phyloP scores from a whole-genome alignment of 306 rosid genomes.

The Begonia peltatifolia region DNA sequence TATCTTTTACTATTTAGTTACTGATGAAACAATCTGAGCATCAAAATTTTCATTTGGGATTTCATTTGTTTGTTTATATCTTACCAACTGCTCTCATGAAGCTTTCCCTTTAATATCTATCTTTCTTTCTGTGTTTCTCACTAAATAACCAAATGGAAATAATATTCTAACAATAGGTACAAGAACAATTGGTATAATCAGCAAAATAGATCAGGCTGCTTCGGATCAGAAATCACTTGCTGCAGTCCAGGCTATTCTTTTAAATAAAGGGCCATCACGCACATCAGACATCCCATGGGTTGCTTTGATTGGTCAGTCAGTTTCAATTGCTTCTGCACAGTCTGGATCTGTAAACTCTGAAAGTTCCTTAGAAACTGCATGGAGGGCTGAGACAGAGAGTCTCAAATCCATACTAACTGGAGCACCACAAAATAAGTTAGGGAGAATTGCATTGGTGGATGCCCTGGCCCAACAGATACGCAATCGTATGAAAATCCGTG shows the following conservation, averaged over 20 bases:
- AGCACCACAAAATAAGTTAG: constrained; percentile 90
- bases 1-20: no score
- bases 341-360: constrained; percentile 90
- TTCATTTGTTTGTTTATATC: no score
- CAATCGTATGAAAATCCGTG: constrained; percentile 79
- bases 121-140: constrained; percentile 1
- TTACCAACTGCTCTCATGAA: no score
- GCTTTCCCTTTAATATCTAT: constrained; percentile 7
- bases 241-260: constrained; percentile 87
- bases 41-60: no score
- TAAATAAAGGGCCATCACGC: constrained; percentile 81
- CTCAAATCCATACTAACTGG: constrained; percentile 83
- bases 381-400: constrained; percentile 98
- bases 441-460: constrained; percentile 88
- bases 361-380: constrained; percentile 88
- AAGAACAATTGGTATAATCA: constrained; percentile 77
- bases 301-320: constrained; percentile 93
- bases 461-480: constrained; percentile 84
- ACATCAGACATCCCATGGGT: constrained; percentile 87
- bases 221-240: constrained; percentile 77
- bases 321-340: constrained; percentile 82
- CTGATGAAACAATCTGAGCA: no score
- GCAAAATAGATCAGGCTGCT: constrained; percentile 95
- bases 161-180: constrained; percentile 41
- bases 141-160: constrained; percentile 10